Conservation (phyloP, 192 early-diverging fungal species). For the Coemansia furcata region DNA sequence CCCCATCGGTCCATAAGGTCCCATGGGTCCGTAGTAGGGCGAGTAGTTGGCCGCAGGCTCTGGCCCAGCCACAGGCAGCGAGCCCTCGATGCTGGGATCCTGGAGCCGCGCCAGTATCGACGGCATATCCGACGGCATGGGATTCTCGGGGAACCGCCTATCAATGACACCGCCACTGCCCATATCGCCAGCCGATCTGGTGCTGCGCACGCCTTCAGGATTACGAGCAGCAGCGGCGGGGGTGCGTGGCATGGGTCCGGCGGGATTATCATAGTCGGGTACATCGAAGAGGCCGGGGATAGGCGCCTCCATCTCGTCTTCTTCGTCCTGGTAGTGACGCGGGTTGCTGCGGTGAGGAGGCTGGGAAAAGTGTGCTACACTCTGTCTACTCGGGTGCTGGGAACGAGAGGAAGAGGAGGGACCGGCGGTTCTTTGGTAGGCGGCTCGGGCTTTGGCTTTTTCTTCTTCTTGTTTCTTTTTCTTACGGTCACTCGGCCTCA, state of each 20-base stretch:
- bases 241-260: not conserved
- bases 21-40: not conserved
- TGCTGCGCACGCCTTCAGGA: not conserved
- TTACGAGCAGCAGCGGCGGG: not conserved
- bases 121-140: not conserved
- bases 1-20: too few species aligned
- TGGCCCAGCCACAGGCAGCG: not conserved
- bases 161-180: not conserved
- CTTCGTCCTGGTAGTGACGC: too few species aligned
- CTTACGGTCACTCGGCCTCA: not conserved
- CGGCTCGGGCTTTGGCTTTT: not conserved
- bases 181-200: not conserved
- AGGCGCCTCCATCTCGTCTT: not conserved
- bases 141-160: not conserved
- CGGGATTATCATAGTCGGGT: not conserved
- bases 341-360: not conserved
- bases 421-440: too few species aligned
- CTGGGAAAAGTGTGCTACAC: not conserved
- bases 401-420: too few species aligned
- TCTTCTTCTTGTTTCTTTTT: not conserved
- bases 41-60: not conserved
- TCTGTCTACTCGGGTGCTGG: not conserved
- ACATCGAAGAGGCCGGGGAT: not conserved
- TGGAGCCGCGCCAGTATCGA: not conserved
- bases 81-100: not conserved